phyloP scores from a whole-genome alignment of 768 basidiomycete species.

The Filobasidium floriforme region DNA sequence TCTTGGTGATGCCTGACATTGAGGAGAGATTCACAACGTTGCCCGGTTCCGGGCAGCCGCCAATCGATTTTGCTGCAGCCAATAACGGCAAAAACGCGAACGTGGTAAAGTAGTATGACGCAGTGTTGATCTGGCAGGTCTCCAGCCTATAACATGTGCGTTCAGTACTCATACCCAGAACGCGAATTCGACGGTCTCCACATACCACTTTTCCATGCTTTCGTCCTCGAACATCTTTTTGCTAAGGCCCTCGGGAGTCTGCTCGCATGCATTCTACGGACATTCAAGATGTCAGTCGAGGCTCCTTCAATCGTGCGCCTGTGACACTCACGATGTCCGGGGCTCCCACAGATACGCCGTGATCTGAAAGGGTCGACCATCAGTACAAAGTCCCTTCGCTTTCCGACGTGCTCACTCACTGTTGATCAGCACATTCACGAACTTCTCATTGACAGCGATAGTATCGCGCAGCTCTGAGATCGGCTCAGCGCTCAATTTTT shows the following conservation, averaged over 20 bases:
- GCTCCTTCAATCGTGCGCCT: no score
- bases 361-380: slow-evolving; percentile 25
- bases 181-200: no score
- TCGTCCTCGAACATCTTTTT: slow-evolving; percentile 39
- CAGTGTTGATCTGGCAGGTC: slow-evolving; percentile 37
- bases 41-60: slow-evolving; percentile 39
- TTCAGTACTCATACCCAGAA: no score
- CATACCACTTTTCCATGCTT: slow-evolving; percentile 37
- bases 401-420: no score
- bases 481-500: no score
- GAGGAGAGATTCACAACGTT: slow-evolving; percentile 49
- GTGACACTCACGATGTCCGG: no score
- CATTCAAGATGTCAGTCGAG: no score
- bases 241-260: slow-evolving; percentile 37
- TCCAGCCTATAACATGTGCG: no score
- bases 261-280: slow-evolving; percentile 34
- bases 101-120: slow-evolving; percentile 60
- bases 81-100: slow-evolving; percentile 75
- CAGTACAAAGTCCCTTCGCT: not conserved
- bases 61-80: slow-evolving; percentile 59
- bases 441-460: slow-evolving; percentile 35
- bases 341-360: slow-evolving; percentile 31
- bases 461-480: slow-evolving; percentile 30
- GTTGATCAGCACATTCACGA: slow-evolving; percentile 38
- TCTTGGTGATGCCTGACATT: slow-evolving; percentile 49